Conservation (phyloP, 345 rosid species). For the Garcia nutans region DNA sequence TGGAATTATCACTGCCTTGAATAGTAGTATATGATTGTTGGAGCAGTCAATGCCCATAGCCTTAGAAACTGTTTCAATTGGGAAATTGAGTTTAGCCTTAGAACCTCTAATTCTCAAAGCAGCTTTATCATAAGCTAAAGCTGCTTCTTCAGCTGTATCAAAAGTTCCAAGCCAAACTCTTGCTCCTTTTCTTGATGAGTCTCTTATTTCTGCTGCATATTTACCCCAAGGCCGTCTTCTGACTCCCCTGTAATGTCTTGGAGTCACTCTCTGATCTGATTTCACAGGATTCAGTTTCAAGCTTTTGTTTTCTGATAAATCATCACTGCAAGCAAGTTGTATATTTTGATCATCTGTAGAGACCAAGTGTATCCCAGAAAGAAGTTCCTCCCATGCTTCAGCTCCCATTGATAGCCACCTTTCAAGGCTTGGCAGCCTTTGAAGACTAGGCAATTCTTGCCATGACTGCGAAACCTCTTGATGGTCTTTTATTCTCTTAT, state of each 20-base stretch:
- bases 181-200: conserved; percentile 63
- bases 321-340: conserved; percentile 7
- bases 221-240: conserved; percentile 89
- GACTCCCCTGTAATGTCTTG: conserved; percentile 71
- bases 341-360: conserved; percentile 20
- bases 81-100: conserved; percentile 70
- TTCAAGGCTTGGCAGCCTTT: conserved; percentile 52
- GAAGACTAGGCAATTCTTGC: conserved; percentile 47
- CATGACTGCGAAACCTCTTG: conserved; percentile 36
- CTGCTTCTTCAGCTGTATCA: conserved; percentile 82
- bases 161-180: conserved; percentile 93
- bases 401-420: conserved; percentile 67
- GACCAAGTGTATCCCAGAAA: conserved; percentile 17
- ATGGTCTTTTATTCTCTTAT: neutral
- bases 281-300: conserved; percentile 15
- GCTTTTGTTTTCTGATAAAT: conserved; percentile 1
- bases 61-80: conserved; percentile 48
- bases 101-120: conserved; percentile 76
- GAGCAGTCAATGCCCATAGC: conserved; percentile 34
- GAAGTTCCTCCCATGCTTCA: conserved; percentile 61
- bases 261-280: conserved; percentile 19
- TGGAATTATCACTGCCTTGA: conserved; percentile 5
- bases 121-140: conserved; percentile 89
- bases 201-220: conserved; percentile 85
- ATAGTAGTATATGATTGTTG: neutral